phyloP scores from a whole-genome alignment of 2,329 filamentous ascomycete species.

The Eutypa lata region DNA sequence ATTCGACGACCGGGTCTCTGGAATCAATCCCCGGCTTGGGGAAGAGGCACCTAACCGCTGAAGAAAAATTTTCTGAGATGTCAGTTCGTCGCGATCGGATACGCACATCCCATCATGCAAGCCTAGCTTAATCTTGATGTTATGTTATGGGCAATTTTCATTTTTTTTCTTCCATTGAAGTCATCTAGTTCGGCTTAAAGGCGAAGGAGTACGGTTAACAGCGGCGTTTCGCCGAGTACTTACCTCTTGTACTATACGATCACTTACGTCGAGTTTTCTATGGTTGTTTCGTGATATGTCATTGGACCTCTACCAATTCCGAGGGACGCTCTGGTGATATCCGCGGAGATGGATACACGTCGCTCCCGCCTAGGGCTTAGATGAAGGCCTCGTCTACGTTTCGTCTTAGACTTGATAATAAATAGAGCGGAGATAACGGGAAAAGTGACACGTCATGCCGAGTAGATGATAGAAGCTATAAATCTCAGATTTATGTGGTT shows the following conservation, averaged over 20 bases:
- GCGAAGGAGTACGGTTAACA: background rate
- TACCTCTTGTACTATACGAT: too few relatives aligned
- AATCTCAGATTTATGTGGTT: background rate
- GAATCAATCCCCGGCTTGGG: constrained; percentile 8
- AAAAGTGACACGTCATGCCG: background rate
- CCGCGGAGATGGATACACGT: too few relatives aligned
- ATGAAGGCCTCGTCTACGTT: too few relatives aligned
- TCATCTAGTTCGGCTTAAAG: background rate
- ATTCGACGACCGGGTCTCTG: constrained; percentile 7
- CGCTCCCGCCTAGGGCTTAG: too few relatives aligned
- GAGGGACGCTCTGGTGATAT: too few relatives aligned
- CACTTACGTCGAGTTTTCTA: too few relatives aligned
- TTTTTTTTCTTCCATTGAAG: background rate
- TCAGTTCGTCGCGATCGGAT: background rate
- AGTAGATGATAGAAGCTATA: background rate
- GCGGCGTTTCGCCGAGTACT: too few relatives aligned
- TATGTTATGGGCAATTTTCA: background rate
- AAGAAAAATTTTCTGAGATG: constrained; percentile 3
- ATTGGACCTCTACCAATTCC: too few relatives aligned
- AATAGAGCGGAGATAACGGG: background rate
- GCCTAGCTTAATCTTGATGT: background rate
- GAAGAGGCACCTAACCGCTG: constrained; percentile 1
- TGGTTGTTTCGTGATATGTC: too few relatives aligned
- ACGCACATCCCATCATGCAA: background rate
- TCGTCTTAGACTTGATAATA: background rate